These are phyloP conservation scores for Bjerkandera adusta DNA, from an alignment of 1,284 basidiomycete species.

Conservation along the genomic window DNA sequence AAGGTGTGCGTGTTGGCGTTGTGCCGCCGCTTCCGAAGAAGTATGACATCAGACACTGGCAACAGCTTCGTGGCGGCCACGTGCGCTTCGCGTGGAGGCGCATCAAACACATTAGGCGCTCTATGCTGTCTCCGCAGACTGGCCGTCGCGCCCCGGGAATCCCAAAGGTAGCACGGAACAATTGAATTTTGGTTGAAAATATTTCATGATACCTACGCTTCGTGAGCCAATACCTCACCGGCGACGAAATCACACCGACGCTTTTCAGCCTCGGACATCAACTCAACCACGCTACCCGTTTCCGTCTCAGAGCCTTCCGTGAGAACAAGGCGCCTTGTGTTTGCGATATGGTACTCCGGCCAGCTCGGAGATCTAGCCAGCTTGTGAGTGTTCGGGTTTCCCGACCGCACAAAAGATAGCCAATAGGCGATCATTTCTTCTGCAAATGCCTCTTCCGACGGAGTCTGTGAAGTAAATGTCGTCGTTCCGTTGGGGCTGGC, in stretches of 20 bases:
- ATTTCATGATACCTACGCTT: constrained; percentile 15
- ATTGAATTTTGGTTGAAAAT: background rate
- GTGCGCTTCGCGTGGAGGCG: too few relatives aligned
- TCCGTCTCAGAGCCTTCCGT: constrained; percentile 36
- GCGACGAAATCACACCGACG: constrained; percentile 28
- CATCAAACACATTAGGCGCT: constrained; percentile 4
- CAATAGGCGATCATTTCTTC: constrained; percentile 58
- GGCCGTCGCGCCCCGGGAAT: background rate
- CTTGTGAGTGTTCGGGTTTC: constrained; percentile 50
- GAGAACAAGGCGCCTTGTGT: constrained; percentile 40
- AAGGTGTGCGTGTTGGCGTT: too few relatives aligned
- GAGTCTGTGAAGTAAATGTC: constrained; percentile 37
- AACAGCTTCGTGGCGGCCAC: too few relatives aligned
- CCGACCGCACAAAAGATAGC: constrained; percentile 56
- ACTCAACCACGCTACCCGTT: constrained; percentile 45
- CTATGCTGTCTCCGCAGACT: background rate
- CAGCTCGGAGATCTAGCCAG: constrained; percentile 45
- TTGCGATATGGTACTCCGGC: constrained; percentile 31
- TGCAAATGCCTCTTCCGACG: constrained; percentile 45
- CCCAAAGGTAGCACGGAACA: background rate
- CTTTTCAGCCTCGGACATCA: constrained; percentile 37
- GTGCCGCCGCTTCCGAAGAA: too few relatives aligned
- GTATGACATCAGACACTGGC: too few relatives aligned
- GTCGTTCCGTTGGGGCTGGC: constrained; percentile 48
- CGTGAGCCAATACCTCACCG: constrained; percentile 20